These are phyloP conservation scores for Erythrophleum fordii DNA, from an alignment of 306 rosid species.

Conservation along the genomic window DNA sequence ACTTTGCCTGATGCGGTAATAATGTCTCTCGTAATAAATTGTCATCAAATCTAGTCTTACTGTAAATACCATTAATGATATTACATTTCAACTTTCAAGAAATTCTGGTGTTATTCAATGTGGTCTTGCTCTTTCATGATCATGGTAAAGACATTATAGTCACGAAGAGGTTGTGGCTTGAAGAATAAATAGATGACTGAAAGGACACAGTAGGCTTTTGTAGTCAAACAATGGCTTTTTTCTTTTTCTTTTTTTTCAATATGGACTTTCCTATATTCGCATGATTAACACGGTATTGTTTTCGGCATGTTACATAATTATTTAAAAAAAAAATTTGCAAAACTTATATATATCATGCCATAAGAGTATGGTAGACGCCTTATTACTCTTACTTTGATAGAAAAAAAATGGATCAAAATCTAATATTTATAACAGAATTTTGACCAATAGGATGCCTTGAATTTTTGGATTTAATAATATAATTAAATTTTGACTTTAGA, in stretches of 20 bases:
- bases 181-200: no score
- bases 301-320: not conserved
- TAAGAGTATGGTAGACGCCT: not conserved
- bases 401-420: not conserved
- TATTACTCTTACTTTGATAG: not conserved
- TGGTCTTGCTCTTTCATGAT: slow-evolving; percentile 14
- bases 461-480: not conserved
- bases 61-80: no score
- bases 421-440: not conserved
- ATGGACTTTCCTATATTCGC: slow-evolving; percentile 4
- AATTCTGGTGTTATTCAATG: no score
- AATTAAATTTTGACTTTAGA: not conserved
- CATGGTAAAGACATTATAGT: not conserved
- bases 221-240: not conserved
- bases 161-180: no score
- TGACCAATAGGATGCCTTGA: not conserved
- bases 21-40: no score
- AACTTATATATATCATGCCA: not conserved
- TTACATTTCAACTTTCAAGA: no score
- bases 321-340: not conserved
- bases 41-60: no score
- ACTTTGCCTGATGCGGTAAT: no score
- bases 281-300: not conserved
- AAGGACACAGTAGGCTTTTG: not conserved
- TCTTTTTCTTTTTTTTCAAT: slow-evolving; percentile 1